Conservation (phyloP, 441 rosid genomes). For the Sinapis alba region DNA sequence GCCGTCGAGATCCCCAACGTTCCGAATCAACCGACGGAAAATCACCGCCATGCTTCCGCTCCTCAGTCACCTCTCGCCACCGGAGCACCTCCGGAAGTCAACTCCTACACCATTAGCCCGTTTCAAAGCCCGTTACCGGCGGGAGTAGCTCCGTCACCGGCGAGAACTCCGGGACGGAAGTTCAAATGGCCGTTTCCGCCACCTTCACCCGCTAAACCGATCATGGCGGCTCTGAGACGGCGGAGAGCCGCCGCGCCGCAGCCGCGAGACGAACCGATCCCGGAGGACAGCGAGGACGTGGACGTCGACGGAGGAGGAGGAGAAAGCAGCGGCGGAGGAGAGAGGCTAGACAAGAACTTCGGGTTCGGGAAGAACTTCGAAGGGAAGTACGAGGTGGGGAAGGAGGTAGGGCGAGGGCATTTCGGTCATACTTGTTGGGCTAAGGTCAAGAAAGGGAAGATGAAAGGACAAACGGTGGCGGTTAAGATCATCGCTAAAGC, state of each 20-base stretch:
- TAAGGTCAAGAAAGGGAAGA: slow-evolving; percentile 63
- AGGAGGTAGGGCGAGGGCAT: slow-evolving; percentile 76
- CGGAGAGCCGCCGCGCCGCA: slow-evolving; percentile 39
- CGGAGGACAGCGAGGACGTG: slow-evolving; percentile 50
- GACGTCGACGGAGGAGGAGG: slow-evolving; percentile 42
- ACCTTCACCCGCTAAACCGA: slow-evolving; percentile 79
- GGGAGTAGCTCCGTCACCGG: slow-evolving; percentile 73
- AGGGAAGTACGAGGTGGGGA: slow-evolving; percentile 55
- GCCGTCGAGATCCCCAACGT: slow-evolving; percentile 37
- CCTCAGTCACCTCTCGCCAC: slow-evolving; percentile 40
- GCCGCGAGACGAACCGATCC: slow-evolving; percentile 51
- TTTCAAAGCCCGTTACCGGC: slow-evolving; percentile 62
- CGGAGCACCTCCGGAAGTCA: slow-evolving; percentile 34
- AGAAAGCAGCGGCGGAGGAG: slow-evolving; percentile 35
- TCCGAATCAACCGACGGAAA: slow-evolving; percentile 32
- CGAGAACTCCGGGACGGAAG: slow-evolving; percentile 67
- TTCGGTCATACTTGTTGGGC: slow-evolving; percentile 82
- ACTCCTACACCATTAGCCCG: slow-evolving; percentile 55
- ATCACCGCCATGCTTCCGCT: slow-evolving; percentile 22
- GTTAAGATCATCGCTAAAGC: slow-evolving; percentile 75
- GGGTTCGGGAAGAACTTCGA: slow-evolving; percentile 57
- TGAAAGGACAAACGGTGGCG: slow-evolving; percentile 65
- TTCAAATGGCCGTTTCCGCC: slow-evolving; percentile 82
- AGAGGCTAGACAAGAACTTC: slow-evolving; percentile 52
- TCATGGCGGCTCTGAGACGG: slow-evolving; percentile 61